A percentile compares a stretch with the other conserved stretches of the same genome.
These are phyloP conservation scores for Melaleuca alternifolia DNA, from an alignment of 345 rosid species.

Conservation along the genomic window DNA sequence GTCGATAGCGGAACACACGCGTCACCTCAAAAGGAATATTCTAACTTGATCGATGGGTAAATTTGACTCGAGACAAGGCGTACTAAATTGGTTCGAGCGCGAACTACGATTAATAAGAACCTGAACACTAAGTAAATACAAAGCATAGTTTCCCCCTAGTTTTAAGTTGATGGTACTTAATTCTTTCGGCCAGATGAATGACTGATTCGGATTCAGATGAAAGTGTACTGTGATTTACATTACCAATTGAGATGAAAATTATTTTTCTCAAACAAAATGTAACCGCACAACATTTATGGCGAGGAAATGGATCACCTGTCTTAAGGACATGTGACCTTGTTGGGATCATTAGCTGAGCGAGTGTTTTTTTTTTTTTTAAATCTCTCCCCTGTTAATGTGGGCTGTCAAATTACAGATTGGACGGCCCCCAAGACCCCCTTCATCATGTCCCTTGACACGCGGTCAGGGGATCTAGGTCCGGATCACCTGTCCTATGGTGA, in stretches of 20 bases:
- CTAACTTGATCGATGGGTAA: neutral
- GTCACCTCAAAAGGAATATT: neutral
- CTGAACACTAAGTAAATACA: neutral
- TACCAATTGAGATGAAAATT: neutral
- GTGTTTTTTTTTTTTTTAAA: too few relatives aligned
- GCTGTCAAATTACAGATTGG: too few relatives aligned
- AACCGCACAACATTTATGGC: neutral
- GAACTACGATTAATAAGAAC: neutral
- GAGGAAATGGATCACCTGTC: too few relatives aligned
- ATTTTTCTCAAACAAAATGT: neutral
- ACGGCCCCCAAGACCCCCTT: too few relatives aligned
- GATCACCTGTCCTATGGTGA: too few relatives aligned
- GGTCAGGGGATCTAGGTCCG: too few relatives aligned
- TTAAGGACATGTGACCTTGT: too few relatives aligned
- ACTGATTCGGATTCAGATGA: neutral
- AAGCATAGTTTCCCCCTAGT: neutral
- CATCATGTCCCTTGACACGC: too few relatives aligned
- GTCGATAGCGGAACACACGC: neutral
- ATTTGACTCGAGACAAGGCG: neutral
- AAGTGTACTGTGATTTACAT: neutral
- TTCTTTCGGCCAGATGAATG: too few relatives aligned
- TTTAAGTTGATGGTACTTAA: neutral
- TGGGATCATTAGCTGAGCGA: too few relatives aligned
- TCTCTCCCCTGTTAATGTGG: too few relatives aligned
- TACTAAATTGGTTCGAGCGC: neutral